phyloP scores from a whole-genome alignment of 2,329 filamentous ascomycete species.

The Coleophoma cylindrospora region DNA sequence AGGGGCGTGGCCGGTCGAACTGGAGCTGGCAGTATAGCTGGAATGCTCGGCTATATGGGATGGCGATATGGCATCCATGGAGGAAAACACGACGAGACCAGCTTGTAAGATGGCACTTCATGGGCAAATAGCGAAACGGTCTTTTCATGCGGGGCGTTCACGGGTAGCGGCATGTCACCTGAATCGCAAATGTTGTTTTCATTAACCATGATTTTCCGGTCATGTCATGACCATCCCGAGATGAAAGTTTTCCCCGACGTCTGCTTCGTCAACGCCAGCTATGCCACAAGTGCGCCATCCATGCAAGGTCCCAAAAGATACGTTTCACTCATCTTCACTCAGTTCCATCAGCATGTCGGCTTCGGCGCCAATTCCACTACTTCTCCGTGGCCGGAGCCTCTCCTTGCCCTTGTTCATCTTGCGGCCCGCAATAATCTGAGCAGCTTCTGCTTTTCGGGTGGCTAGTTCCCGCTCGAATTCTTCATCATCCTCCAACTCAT shows the following conservation, averaged over 20 bases:
- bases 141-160: background rate
- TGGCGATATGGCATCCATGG: slow-evolving; percentile 45
- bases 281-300: slow-evolving; percentile 3
- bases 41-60: slow-evolving; percentile 41
- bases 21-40: slow-evolving; percentile 43
- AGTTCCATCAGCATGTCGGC: slow-evolving; percentile 49
- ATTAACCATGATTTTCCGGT: no score
- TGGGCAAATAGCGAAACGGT: background rate
- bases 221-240: background rate
- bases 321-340: slow-evolving; percentile 45
- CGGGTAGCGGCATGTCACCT: no score
- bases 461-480: slow-evolving; percentile 51
- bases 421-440: slow-evolving; percentile 23
- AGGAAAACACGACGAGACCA: slow-evolving; percentile 22
- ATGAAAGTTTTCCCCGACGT: slow-evolving; percentile 1
- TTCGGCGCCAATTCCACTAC: slow-evolving; percentile 23
- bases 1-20: slow-evolving; percentile 37
- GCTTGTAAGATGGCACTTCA: background rate
- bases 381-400: slow-evolving; percentile 31
- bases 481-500: slow-evolving; percentile 40
- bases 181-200: no score
- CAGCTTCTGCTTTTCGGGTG: slow-evolving; percentile 38
- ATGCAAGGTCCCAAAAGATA: background rate
- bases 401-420: slow-evolving; percentile 35
- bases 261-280: slow-evolving; percentile 1